Conservation (phyloP, 768 basidiomycete species). For the Scleroderma bovista region DNA sequence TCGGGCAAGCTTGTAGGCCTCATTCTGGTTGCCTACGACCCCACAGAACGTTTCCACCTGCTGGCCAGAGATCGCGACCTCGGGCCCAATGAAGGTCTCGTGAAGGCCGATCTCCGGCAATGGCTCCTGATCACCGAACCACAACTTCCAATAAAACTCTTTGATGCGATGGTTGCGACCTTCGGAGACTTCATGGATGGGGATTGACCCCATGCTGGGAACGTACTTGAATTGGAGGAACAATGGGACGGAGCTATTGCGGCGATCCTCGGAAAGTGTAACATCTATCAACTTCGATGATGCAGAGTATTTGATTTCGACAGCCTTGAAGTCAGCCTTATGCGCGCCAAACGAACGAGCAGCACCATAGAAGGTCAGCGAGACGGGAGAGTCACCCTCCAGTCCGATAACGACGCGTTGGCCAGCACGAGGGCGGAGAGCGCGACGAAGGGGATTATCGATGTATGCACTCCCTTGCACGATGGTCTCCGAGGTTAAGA, state of each 20-base stretch:
- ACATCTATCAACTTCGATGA: slow-evolving; percentile 57
- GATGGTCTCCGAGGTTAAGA: slow-evolving; percentile 74
- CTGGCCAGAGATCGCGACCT: slow-evolving; percentile 70
- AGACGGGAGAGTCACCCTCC: slow-evolving; percentile 42
- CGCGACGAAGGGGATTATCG: slow-evolving; percentile 82
- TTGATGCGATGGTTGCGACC: slow-evolving; percentile 90
- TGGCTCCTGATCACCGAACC: slow-evolving; percentile 84
- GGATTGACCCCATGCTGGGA: slow-evolving; percentile 82
- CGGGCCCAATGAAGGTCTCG: slow-evolving; percentile 81
- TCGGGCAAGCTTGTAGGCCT: slow-evolving; percentile 78
- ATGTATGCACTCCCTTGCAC: slow-evolving; percentile 84
- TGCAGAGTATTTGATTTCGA: slow-evolving; percentile 61
- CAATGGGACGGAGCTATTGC: slow-evolving; percentile 71
- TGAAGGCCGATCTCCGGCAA: slow-evolving; percentile 77
- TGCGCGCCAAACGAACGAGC: slow-evolving; percentile 78
- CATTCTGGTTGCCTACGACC: slow-evolving; percentile 90
- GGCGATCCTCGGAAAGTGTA: slow-evolving; percentile 80
- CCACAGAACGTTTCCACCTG: slow-evolving; percentile 87
- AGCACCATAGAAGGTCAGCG: slow-evolving; percentile 67
- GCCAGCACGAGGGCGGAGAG: slow-evolving; percentile 74
- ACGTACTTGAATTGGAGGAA: slow-evolving; percentile 79
- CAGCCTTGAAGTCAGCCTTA: slow-evolving; percentile 72
- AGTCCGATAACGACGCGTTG: slow-evolving; percentile 71
- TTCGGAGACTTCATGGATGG: slow-evolving; percentile 84
- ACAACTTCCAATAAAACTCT: slow-evolving; percentile 96